phyloP scores from a whole-genome alignment of 495 filamentous ascomycete species.

The Amniculicola lignicola region DNA sequence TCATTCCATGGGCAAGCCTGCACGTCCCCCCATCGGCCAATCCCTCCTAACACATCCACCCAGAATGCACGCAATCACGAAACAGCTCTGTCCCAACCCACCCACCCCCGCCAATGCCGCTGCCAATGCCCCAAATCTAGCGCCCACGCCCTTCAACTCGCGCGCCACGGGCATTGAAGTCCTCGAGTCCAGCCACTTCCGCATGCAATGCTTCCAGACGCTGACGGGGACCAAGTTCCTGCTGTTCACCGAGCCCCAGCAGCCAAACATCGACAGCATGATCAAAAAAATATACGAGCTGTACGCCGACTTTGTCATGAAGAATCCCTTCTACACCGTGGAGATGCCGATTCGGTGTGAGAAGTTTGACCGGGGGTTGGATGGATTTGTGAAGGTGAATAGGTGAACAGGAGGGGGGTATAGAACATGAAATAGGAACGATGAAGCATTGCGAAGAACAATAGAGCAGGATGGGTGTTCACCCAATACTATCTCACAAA shows the following conservation, averaged over 20 bases:
- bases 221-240: constrained; percentile 93
- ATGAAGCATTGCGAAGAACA: too few relatives aligned
- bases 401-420: constrained; percentile 22
- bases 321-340: constrained; percentile 96
- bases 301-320: constrained; percentile 97
- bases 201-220: constrained; percentile 91
- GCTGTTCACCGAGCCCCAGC: constrained; percentile 88
- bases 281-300: constrained; percentile 86
- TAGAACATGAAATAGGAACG: too few relatives aligned
- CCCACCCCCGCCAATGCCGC: constrained; percentile 35
- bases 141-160: constrained; percentile 50
- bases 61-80: constrained; percentile 35
- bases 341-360: constrained; percentile 98
- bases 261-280: constrained; percentile 79
- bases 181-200: constrained; percentile 86
- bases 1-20: constrained; percentile 82
- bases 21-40: constrained; percentile 47
- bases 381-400: constrained; percentile 60
- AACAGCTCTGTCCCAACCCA: constrained; percentile 38
- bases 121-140: constrained; percentile 30
- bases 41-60: constrained; percentile 36
- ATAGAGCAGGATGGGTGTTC: too few relatives aligned
- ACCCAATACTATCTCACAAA: too few relatives aligned
- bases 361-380: constrained; percentile 82
- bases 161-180: constrained; percentile 74